Evolutionary conservation across 2,329 filamentous ascomycete species (phyloP), one percentile per base, ranked within the genome.

Genomic region (Trichoderma citrinoviride): DNA sequence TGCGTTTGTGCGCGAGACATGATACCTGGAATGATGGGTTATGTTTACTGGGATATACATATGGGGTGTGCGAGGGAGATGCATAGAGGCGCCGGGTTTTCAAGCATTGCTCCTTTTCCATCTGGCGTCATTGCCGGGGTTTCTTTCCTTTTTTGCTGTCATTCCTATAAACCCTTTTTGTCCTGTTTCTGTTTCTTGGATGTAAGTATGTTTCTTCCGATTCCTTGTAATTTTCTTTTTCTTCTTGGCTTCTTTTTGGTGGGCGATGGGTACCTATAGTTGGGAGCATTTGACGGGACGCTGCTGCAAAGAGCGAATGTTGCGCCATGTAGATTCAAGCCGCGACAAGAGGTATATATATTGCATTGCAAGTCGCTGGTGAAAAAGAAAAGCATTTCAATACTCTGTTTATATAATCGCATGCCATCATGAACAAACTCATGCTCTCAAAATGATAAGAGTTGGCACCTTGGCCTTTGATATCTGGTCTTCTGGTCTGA

Each of bases 61-160:
- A n/a, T n/a, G 64, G 65, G 47, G 65, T 66, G 55, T 66, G 60
- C 61, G 61, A 58, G 44, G 62, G 46, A 40, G 63, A 46, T 63
- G 65, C 67, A 67, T 68, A 68, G 66, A 68, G 67, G 67, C 67
- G 67, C 66, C 55, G 60, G 60, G 37, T 63, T 40, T 53, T 37
- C 33, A 37, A 60, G 62, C 61, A 62, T 63, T 66, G 46, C 61
- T 61, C 54, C 50, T 60, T 54, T 54, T 64, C 52, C 44, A 41
- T 53, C 40, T 63, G 64, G 57, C 56, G 41, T 43, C 50, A 25
- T 46, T 60, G 53, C 43, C 44, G 49, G 23, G n/a, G 40, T 37
- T 60, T 56, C 12, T 19, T 52, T 56, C 57, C 25, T 40, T 14
- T 29, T 43, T 19, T 47, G 17, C 50, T 6, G 19, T 50, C 44